phyloP scores from a whole-genome alignment of 768 basidiomycete genomes.

The Agaricus blazei region DNA sequence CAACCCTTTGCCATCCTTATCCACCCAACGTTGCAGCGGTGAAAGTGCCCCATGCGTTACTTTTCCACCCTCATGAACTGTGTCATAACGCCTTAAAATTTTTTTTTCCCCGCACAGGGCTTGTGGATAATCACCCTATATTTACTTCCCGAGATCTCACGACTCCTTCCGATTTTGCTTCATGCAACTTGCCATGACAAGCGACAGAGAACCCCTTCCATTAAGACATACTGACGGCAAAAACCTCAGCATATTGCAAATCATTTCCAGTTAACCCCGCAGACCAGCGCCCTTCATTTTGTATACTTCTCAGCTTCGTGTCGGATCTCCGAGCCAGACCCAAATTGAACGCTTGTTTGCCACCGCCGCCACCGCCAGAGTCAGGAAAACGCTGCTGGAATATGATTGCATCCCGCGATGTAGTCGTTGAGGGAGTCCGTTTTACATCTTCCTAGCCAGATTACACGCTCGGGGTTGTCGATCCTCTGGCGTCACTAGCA shows the following conservation, averaged over 20 bases:
- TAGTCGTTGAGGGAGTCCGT: neutral
- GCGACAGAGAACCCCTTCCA: neutral
- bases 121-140: neutral
- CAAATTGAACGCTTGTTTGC: neutral
- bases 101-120: constrained; percentile 4
- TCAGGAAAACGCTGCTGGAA: neutral
- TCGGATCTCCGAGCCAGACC: neutral
- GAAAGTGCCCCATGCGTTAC: neutral
- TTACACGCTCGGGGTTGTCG: neutral
- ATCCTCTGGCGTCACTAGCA: constrained; percentile 3
- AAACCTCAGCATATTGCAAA: neutral
- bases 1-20: neutral
- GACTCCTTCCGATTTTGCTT: neutral
- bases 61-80: neutral
- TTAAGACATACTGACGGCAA: neutral
- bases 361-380: constrained; percentile 5
- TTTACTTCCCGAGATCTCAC: neutral
- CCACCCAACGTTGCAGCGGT: neutral
- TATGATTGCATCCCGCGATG: neutral
- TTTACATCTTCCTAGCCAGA: neutral
- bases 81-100: constrained; percentile 9
- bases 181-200: neutral
- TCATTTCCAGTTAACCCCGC: neutral
- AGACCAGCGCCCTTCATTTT: neutral
- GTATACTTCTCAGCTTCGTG: neutral